Evolutionary conservation across 2,329 filamentous ascomycete genomes (phyloP), one percentile per base, ranked within the genome.

Genomic region (Aspergillus novoparasiticus): DNA sequence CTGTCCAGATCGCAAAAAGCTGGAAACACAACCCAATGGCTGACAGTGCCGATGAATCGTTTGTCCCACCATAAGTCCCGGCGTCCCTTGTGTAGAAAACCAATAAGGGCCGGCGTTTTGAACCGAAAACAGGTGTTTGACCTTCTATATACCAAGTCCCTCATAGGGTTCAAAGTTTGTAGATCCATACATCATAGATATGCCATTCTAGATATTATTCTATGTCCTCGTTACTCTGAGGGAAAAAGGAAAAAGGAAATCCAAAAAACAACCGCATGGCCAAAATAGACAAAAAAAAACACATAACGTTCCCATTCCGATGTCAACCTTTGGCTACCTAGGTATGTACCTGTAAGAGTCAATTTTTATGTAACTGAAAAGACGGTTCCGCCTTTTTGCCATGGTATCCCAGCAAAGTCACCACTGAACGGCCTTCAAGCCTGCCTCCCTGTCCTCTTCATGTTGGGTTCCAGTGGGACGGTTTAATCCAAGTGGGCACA

Each of bases 301-400:
- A 36, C 6, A 36, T 16, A 36, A 14, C 32, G 5, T 28, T 28
- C 30, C 32, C 11, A 34, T 34, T 34, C 11, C 32, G 14, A 36
- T 36, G 14, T 36, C 34, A 36, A 36, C 34, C 14, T 34, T 34
- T 12, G 32, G 3, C 32, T 34, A 34, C 32, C 32, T 34, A 11
- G 11, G 32, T 11, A 28, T 28, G 26, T 34, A 36, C 34, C 14
- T 36, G 34, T 19, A 16, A 39, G 32, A 48, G 16, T 19, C n/a
- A 45, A 45, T 19, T 54, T 4, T 60, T 60, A 60, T 43, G 58
- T 60, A 59, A 59, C 48, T 32, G 16, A 59, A 59, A 43, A 28
- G 48, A 45, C 32, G 11, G 21, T 19, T 54, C 34, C 58, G 34
- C 23, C 34, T 16, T 39, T 51, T 50, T 59, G 21, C 32, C 45